Percentiles rank a stretch among this genome's conserved stretches.
These are phyloP conservation scores for Sicyos baderoa DNA, from an alignment of 306 rosid species.

Conservation along the genomic window DNA sequence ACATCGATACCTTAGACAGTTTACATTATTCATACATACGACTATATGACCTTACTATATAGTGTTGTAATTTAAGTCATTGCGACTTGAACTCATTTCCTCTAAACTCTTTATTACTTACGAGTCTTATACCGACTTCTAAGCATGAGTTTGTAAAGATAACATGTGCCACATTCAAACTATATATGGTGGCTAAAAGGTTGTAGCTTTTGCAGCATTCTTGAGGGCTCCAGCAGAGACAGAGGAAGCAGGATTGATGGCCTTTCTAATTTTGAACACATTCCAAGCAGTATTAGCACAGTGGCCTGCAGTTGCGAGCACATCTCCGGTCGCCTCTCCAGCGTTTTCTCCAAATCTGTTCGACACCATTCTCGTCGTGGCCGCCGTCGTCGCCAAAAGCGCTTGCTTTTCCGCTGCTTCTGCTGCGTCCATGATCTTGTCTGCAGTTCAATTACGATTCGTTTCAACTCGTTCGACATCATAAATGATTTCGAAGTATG, in stretches of 20 bases:
- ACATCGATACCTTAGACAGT: no score
- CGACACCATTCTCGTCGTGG: conserved; percentile 56
- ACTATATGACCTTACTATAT: no score
- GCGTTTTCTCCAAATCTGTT: conserved; percentile 81
- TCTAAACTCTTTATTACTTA: no score
- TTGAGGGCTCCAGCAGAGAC: conserved; percentile 45
- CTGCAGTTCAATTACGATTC: conserved; percentile 25
- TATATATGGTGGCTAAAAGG: not conserved
- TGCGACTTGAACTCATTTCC: not conserved
- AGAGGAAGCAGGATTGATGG: conserved; percentile 70
- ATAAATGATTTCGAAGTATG: no score
- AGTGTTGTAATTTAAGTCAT: no score
- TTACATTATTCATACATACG: no score
- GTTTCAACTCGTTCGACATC: no score
- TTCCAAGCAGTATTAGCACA: conserved; percentile 76
- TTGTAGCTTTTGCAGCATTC: conserved; percentile 37
- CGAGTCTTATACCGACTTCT: no score
- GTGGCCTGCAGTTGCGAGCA: conserved; percentile 72
- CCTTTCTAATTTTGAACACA: conserved; percentile 66
- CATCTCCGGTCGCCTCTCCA: conserved; percentile 75
- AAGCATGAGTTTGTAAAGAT: no score
- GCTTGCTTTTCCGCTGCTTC: conserved; percentile 92
- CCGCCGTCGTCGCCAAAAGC: conserved; percentile 59
- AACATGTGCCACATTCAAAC: no score
- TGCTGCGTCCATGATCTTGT: conserved; percentile 80